Base-by-base conservation (phyloP, 495 filamentous ascomycete genomes). In the Endocarpon pusillum region DNA sequence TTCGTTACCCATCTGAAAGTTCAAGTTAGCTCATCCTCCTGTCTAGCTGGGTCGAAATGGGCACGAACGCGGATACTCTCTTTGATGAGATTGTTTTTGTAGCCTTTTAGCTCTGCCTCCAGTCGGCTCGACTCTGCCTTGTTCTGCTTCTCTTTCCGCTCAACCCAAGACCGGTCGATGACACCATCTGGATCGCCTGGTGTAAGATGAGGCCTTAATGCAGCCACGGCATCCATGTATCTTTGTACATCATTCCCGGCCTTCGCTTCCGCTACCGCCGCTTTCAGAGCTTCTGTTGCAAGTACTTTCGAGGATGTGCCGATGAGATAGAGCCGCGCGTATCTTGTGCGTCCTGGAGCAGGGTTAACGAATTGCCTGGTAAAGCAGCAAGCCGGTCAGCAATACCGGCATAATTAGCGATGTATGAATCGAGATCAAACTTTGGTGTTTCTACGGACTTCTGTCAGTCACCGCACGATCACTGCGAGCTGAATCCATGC, bases 41-140 rank as follows among this genome's bases (percentile, higher is more conserved):
- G 35, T 34, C 20, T 30, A 26, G 9, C 11, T 18, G 9, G 16
- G 17, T 19, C 11, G 21, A 3, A 30, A 12, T 11, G 30, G 2
- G 17, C 15, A 42, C 74, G 36, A 65, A 91, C 84, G 46, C 91
- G 60, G 40, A 96, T 94, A 55, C 86, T 94, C 55, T 97, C 89
- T 51, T 94, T 94, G 42, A 97, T 83, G 22, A 96, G 54, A 42
- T 96, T 97, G 45, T 96, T 92, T 54, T 94, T 97, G 57, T 96
- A 96, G 4, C 78, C 80, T 49, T 81, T 81, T 19, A 97, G 57
- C 47, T 96, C 84, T 4, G 66, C 58, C 41, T 92, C 80, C 37
- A 94, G 58, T 30, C 78, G 70, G 24, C 79, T 68, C 1, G 70
- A 74, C 45, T 84, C 75, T 1, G 54, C 53, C 36, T 70, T 68